A percentile compares a stretch with the other conserved stretches of the same genome.
phyloP scores from a whole-genome alignment of 176 grass and related monocot species.

The Calamus simplicifolius region DNA sequence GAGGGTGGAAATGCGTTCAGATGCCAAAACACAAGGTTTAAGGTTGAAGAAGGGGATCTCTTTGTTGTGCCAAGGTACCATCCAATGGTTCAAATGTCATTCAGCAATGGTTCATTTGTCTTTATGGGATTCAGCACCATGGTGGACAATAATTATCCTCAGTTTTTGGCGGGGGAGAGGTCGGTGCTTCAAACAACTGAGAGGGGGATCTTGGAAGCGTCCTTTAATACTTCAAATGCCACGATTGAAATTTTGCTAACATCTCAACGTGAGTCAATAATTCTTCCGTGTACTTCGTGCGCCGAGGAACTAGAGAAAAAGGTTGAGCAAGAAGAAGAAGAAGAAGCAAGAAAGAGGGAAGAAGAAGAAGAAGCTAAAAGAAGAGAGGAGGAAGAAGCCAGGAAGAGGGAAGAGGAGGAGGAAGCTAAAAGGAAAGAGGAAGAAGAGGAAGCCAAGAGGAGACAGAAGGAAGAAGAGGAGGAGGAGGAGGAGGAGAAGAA shows the following conservation, averaged over 20 bases:
- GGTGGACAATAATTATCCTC: constrained; percentile 60
- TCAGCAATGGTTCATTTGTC: constrained; percentile 73
- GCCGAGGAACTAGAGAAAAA: constrained; percentile 57
- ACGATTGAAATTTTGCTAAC: constrained; percentile 39
- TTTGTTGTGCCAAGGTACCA: constrained; percentile 69
- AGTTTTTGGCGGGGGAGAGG: constrained; percentile 54
- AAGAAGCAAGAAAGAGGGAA: background rate
- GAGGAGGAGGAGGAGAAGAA: background rate
- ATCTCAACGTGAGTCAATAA: constrained; percentile 38
- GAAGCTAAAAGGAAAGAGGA: background rate
- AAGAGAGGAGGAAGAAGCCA: constrained; percentile 1
- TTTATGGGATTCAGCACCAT: constrained; percentile 84
- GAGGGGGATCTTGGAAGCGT: constrained; percentile 33
- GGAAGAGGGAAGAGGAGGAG: background rate
- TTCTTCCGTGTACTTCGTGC: constrained; percentile 69
- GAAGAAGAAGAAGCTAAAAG: background rate
- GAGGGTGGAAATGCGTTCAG: background rate
- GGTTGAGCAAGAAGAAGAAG: constrained; percentile 15
- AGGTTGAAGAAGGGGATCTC: constrained; percentile 65
- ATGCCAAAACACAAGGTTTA: constrained; percentile 44
- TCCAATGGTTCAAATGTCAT: constrained; percentile 84
- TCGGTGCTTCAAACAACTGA: constrained; percentile 53
- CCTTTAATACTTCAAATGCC: constrained; percentile 37
- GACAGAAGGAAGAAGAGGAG: background rate
- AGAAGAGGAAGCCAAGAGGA: background rate